phyloP scores from a whole-genome alignment of 306 rosid genomes.

The Prunus davidiana region DNA sequence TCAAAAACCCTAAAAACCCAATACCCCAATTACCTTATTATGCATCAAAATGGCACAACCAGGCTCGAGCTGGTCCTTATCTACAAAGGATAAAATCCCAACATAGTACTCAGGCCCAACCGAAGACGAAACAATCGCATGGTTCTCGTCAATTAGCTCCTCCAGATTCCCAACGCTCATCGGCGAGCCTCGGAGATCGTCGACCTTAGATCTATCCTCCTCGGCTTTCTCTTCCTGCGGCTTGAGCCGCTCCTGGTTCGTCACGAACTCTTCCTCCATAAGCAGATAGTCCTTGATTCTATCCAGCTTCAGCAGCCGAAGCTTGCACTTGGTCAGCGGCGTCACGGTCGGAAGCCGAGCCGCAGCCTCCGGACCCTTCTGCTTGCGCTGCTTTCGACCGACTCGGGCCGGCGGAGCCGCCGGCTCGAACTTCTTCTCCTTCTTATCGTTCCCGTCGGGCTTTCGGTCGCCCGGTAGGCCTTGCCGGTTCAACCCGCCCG shows the following conservation, averaged over 20 bases:
- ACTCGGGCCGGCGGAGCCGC: conserved; percentile 92
- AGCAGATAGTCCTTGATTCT: conserved; percentile 82
- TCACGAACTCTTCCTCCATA: conserved; percentile 97
- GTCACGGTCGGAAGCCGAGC: conserved; percentile 81
- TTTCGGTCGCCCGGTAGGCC: conserved; percentile 81
- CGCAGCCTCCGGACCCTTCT: conserved; percentile 93
- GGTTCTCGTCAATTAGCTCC: conserved; percentile 92
- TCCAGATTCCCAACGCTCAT: conserved; percentile 97
- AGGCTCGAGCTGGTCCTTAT: conserved; percentile 96
- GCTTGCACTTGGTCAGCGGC: conserved; percentile 79
- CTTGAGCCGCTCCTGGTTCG: conserved; percentile 88
- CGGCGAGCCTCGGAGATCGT: conserved; percentile 93
- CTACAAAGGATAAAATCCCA: conserved; percentile 87
- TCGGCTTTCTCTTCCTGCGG: conserved; percentile 98
- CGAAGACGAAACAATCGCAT: conserved; percentile 93
- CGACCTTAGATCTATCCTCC: conserved; percentile 98
- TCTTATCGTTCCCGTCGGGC: conserved; percentile 71
- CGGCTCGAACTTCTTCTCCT: conserved; percentile 92
- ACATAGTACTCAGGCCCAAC: conserved; percentile 98
- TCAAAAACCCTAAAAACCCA: background rate
- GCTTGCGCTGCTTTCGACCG: conserved; percentile 87
- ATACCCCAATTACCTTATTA: conserved; percentile 61
- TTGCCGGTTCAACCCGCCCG: conserved; percentile 81
- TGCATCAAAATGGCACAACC: conserved; percentile 98
- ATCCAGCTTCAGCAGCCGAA: conserved; percentile 80